Conservation (phyloP, 1,139 yeast genomes). For the Sugiyamaella castrensis region DNA sequence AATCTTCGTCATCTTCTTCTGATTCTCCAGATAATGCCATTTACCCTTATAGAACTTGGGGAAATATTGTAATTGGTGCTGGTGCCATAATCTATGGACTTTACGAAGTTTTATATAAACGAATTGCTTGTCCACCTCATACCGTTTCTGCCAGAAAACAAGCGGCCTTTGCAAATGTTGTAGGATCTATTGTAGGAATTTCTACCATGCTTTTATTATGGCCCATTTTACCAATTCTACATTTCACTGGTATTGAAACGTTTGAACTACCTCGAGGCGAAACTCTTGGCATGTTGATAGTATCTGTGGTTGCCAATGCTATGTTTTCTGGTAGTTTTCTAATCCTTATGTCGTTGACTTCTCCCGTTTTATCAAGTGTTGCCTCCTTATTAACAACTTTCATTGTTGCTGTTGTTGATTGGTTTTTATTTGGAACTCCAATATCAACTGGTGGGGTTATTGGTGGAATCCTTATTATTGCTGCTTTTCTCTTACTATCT, state of each 20-base stretch:
- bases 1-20: conserved; percentile 7
- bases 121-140: conserved; percentile 71
- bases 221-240: conserved; percentile 49
- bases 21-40: not conserved
- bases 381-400: conserved; percentile 76
- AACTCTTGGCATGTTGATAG: conserved; percentile 42
- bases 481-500: conserved; percentile 68
- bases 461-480: conserved; percentile 45
- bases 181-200: conserved; percentile 58
- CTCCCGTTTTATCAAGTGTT: conserved; percentile 82
- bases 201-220: conserved; percentile 54
- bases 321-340: conserved; percentile 70
- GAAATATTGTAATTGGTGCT: conserved; percentile 64
- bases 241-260: conserved; percentile 55
- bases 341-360: conserved; percentile 76
- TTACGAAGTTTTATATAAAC: conserved; percentile 81
- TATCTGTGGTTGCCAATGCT: conserved; percentile 57
- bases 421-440: conserved; percentile 60
- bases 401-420: conserved; percentile 75
- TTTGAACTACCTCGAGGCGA: conserved; percentile 54
- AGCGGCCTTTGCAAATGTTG: conserved; percentile 55
- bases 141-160: conserved; percentile 52
- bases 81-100: conserved; percentile 87
- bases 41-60: conserved; percentile 64
- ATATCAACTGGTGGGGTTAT: conserved; percentile 37